Percentiles rank a stretch among this genome's conserved stretches.
Conservation (phyloP, 768 basidiomycete genomes). For the Suillus subaureus region DNA sequence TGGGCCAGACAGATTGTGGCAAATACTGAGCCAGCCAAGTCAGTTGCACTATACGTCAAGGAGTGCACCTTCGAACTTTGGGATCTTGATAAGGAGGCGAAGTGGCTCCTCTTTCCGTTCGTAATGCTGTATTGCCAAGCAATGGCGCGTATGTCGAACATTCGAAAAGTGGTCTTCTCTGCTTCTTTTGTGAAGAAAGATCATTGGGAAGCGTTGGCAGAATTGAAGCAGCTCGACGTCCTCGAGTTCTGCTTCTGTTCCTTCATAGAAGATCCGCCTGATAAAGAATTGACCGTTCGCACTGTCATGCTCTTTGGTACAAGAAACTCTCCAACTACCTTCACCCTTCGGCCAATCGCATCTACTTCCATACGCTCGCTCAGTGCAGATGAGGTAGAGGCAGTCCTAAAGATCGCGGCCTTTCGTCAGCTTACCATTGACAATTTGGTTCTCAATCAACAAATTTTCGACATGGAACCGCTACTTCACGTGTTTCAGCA, state of each 20-base stretch:
- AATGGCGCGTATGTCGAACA: constrained; percentile 21
- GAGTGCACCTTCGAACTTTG: constrained; percentile 17
- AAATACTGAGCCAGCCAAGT: constrained; percentile 28
- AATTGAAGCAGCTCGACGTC: constrained; percentile 17
- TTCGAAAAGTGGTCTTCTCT: constrained; percentile 18
- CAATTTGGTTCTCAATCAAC: background rate
- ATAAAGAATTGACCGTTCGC: background rate
- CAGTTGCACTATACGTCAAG: constrained; percentile 34
- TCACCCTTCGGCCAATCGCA: constrained; percentile 1
- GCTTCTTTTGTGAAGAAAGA: constrained; percentile 12
- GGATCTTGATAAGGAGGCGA: background rate
- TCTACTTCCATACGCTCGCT: background rate
- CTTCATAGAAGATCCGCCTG: constrained; percentile 6
- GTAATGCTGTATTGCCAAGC: constrained; percentile 5
- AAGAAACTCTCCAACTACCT: too few species aligned
- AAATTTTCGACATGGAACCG: too few species aligned
- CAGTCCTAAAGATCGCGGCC: background rate
- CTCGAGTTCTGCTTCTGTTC: constrained; percentile 15
- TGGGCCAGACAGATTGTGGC: constrained; percentile 33
- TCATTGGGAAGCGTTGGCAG: constrained; percentile 20
- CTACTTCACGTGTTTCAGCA: background rate
- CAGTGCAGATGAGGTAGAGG: background rate
- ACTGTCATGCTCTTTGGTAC: background rate
- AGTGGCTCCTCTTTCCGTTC: constrained; percentile 11
- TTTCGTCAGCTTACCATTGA: background rate